phyloP scores from a whole-genome alignment of 768 basidiomycete species.

The Saitozyma sp. region DNA sequence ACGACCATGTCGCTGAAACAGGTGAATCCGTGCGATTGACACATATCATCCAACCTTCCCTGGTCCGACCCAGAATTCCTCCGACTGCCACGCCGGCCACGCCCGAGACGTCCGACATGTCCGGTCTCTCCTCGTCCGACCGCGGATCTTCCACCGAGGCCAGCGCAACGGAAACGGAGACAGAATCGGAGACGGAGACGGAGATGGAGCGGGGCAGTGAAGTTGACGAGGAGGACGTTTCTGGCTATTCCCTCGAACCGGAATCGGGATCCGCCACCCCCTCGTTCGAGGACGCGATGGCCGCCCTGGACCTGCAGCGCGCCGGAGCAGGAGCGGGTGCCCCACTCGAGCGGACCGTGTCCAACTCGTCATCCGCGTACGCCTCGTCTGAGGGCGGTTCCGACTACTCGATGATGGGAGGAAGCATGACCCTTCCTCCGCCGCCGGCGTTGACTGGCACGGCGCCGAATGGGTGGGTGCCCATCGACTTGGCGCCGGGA shows the following conservation, averaged over 20 bases:
- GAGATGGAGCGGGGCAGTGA: conserved; percentile 25
- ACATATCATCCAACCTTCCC: conserved; percentile 43
- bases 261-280: background rate
- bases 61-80: conserved; percentile 21
- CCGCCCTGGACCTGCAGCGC: background rate
- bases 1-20: conserved; percentile 24
- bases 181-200: conserved; percentile 20
- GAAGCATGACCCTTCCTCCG: conserved; percentile 32
- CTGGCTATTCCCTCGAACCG: conserved; percentile 16
- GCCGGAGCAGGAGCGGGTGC: background rate
- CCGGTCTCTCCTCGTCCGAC: conserved; percentile 10
- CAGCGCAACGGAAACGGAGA: conserved; percentile 21
- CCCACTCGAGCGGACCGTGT: background rate
- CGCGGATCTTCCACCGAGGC: background rate
- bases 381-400: conserved; percentile 33
- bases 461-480: background rate
- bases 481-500: background rate
- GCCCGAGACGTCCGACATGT: conserved; percentile 43
- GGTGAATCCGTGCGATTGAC: conserved; percentile 36
- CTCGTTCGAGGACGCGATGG: background rate
- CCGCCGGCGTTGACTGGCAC: background rate
- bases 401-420: conserved; percentile 27
- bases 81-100: conserved; percentile 26
- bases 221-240: conserved; percentile 10
- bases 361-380: conserved; percentile 29